These are phyloP conservation scores for Rubus parviflorus DNA, from an alignment of 306 rosid genomes.

Conservation along the genomic window DNA sequence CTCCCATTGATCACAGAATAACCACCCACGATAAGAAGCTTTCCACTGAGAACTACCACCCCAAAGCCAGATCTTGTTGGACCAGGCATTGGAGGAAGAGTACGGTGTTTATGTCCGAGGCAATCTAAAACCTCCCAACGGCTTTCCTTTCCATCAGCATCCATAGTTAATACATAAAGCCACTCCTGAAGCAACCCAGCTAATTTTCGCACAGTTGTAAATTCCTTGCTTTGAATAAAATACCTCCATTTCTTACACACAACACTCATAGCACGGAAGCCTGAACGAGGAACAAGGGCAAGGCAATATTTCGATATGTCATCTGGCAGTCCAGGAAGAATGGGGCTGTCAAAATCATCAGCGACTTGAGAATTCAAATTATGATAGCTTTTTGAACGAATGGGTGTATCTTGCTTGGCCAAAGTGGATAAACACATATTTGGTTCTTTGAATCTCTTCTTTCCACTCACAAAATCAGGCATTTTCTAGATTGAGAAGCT, in stretches of 20 bases:
- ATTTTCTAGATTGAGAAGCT: conserved; percentile 39
- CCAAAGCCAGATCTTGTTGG: conserved; percentile 54
- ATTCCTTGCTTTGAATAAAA: conserved; percentile 78
- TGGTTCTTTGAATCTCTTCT: conserved; percentile 53
- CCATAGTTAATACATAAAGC: conserved; percentile 74
- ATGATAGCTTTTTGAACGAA: conserved; percentile 41
- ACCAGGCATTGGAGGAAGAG: conserved; percentile 83
- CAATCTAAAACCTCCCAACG: conserved; percentile 94
- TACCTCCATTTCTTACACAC: conserved; percentile 90
- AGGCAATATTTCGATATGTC: conserved; percentile 90
- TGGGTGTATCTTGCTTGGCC: conserved; percentile 36
- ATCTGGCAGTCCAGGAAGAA: conserved; percentile 84
- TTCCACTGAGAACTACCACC: conserved; percentile 74
- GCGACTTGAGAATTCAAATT: conserved; percentile 34
- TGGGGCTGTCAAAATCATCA: conserved; percentile 42
- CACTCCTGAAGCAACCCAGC: conserved; percentile 86
- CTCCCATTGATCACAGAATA: conserved; percentile 47
- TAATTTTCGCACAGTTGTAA: conserved; percentile 63
- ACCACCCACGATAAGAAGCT: conserved; percentile 90
- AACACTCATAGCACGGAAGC: conserved; percentile 61
- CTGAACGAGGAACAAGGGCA: conserved; percentile 82
- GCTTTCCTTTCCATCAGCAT: conserved; percentile 60
- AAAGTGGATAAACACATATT: conserved; percentile 57
- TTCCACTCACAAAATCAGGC: conserved; percentile 64
- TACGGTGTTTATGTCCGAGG: conserved; percentile 47